Conservation (phyloP, 768 basidiomycete species). For the Boletus eberwhitei region DNA sequence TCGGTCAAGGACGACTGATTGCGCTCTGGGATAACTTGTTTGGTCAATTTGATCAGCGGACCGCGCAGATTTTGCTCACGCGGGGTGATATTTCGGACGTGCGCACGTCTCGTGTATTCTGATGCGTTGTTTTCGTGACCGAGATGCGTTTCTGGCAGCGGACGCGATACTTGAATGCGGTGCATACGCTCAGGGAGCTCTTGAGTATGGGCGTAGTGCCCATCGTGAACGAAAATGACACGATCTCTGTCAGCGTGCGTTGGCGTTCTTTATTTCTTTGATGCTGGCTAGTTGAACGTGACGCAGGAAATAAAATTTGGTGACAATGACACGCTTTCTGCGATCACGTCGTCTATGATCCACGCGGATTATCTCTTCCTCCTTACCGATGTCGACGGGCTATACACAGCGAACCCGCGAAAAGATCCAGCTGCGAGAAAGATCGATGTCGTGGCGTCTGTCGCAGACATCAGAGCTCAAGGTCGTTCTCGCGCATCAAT, state of each 20-base stretch:
- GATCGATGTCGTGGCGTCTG: slow-evolving; percentile 80
- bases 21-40: slow-evolving; percentile 98
- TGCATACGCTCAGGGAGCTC: slow-evolving; percentile 91
- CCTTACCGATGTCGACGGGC: slow-evolving; percentile 91
- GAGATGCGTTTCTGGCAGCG: slow-evolving; percentile 47
- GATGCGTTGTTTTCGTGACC: neutral
- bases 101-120: slow-evolving; percentile 21
- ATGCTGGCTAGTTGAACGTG: slow-evolving; percentile 1
- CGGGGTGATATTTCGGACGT: slow-evolving; percentile 98
- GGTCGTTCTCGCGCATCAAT: slow-evolving; percentile 42
- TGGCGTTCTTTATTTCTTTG: neutral
- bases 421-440: slow-evolving; percentile 80
- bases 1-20: slow-evolving; percentile 94
- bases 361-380: slow-evolving; percentile 97
- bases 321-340: slow-evolving; percentile 97
- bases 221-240: slow-evolving; percentile 99
- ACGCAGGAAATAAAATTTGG: slow-evolving; percentile 98
- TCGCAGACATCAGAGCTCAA: slow-evolving; percentile 74
- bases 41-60: slow-evolving; percentile 88
- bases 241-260: slow-evolving; percentile 93
- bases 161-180: slow-evolving; percentile 93
- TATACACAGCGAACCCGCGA: slow-evolving; percentile 94
- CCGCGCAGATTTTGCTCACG: slow-evolving; percentile 91
- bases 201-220: slow-evolving; percentile 93
- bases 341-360: slow-evolving; percentile 96